These are phyloP conservation scores for Backusella mclennaniae DNA, from an alignment of 192 early-diverging fungal species.

Conservation along the genomic window DNA sequence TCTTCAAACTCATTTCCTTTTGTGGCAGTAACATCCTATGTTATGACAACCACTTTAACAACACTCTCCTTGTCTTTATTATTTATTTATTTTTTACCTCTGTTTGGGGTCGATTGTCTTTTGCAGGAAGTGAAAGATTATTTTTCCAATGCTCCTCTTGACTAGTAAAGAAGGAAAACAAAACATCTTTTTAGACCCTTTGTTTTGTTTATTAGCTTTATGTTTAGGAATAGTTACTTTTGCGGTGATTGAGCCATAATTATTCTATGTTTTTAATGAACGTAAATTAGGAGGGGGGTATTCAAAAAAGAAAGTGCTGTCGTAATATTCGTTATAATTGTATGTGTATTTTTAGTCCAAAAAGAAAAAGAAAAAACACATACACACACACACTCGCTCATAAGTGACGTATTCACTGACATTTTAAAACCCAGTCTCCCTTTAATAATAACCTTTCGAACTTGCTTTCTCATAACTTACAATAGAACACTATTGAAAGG, in stretches of 20 bases:
- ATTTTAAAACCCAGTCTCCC: too few relatives aligned
- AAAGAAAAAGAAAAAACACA: not conserved
- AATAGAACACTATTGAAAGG: too few relatives aligned
- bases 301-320: not conserved
- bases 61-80: not conserved
- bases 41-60: not conserved
- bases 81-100: slow-evolving; percentile 44
- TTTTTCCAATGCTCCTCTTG: slow-evolving; percentile 79
- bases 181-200: not conserved
- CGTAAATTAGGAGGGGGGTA: not conserved
- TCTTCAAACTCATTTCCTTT: slow-evolving; percentile 99
- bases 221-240: not conserved
- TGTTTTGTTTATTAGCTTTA: not conserved
- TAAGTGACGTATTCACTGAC: too few relatives aligned
- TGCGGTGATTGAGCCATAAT: not conserved
- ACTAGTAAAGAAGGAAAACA: slow-evolving; percentile 21
- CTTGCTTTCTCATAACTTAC: too few relatives aligned
- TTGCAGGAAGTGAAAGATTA: slow-evolving; percentile 71
- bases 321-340: not conserved
- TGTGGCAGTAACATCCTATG: slow-evolving; percentile 87
- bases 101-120: slow-evolving; percentile 93
- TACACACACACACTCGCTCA: too few relatives aligned
- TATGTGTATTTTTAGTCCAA: not conserved
- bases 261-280: not conserved
- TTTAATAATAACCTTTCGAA: not conserved